Percentiles rank a stretch among this genome's conserved stretches.
Evolutionary conservation across 2,329 filamentous ascomycete species (phyloP).

Genomic region (Diaporthe vaccinii): DNA sequence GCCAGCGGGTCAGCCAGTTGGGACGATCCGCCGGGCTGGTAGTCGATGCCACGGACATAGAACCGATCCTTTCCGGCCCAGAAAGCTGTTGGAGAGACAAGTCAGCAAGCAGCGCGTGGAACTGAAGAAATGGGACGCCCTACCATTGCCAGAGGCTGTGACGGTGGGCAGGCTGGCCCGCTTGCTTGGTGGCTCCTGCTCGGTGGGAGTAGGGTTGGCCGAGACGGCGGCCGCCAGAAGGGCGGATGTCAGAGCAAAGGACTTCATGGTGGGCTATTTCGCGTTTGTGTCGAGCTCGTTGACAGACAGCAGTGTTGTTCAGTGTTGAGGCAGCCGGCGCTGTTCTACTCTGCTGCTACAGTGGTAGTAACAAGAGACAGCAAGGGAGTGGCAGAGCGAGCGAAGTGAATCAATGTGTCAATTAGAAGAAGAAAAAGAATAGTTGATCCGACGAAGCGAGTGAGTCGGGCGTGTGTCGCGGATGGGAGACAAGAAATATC

Average conservation of each 20-base stretch:
- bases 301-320: background rate
- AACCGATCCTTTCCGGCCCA: conserved; percentile 67
- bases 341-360: background rate
- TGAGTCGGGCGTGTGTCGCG: conserved; percentile 35
- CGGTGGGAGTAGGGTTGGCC: conserved; percentile 65
- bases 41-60: conserved; percentile 73
- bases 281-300: background rate
- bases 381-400: conserved; percentile 28
- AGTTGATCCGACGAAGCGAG: conserved; percentile 40
- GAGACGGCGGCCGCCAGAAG: conserved; percentile 62
- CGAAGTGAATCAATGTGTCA: conserved; percentile 29
- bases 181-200: conserved; percentile 63
- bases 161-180: conserved; percentile 64
- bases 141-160: conserved; percentile 70
- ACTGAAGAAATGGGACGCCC: conserved; percentile 31
- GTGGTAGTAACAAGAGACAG: conserved; percentile 5
- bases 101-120: background rate
- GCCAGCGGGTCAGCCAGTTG: conserved; percentile 80
- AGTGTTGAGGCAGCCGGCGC: background rate
- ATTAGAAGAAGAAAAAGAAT: conserved; percentile 32
- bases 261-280: conserved; percentile 60
- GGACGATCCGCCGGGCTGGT: conserved; percentile 73
- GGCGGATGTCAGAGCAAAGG: conserved; percentile 60
- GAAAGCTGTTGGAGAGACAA: conserved; percentile 59
- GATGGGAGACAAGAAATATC: conserved; percentile 28